Evolutionary conservation across 805 yeast genomes (phyloP).

Genomic region (Starmerella bombi): DNA sequence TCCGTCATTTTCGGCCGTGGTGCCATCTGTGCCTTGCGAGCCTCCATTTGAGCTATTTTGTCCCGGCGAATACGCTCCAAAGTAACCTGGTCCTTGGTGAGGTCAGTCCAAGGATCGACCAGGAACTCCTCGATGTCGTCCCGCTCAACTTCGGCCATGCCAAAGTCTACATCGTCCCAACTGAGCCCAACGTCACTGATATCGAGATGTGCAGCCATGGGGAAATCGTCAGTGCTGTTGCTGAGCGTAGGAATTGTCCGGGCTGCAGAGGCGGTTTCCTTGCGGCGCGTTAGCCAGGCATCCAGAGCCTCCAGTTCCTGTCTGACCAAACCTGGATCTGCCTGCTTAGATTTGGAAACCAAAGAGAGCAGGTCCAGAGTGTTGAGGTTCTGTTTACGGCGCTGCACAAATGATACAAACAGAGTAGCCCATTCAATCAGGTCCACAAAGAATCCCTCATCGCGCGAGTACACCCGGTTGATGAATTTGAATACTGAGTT

Average conservation of each 20-base stretch:
- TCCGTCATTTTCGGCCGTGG: conserved; percentile 25
- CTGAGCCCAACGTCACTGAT: conserved; percentile 32
- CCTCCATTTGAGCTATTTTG: conserved; percentile 13
- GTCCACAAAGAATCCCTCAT: conserved; percentile 57
- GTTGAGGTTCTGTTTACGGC: conserved; percentile 36
- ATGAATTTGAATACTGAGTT: conserved; percentile 59
- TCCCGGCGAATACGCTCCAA: conserved; percentile 23
- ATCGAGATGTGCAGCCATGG: conserved; percentile 34
- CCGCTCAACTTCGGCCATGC: conserved; percentile 38
- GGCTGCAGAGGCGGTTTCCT: conserved; percentile 18
- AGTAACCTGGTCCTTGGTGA: conserved; percentile 24
- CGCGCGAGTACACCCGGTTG: conserved; percentile 71
- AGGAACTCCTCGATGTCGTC: conserved; percentile 31
- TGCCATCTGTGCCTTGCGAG: conserved; percentile 17
- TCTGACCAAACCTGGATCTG: conserved; percentile 29
- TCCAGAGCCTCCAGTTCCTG: conserved; percentile 34
- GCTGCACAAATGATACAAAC: conserved; percentile 49
- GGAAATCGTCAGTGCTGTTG: conserved; percentile 22
- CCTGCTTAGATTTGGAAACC: conserved; percentile 18
- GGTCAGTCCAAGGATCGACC: conserved; percentile 25
- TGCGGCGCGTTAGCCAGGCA: conserved; percentile 21
- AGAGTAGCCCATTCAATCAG: conserved; percentile 62
- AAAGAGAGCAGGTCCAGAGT: conserved; percentile 36
- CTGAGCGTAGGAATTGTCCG: conserved; percentile 29
- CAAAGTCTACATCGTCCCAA: conserved; percentile 34